Evolutionary conservation across 208 protist genomes (phyloP), one percentile per base, ranked within the genome.

Genomic region (Trypanosomatidae sp.): DNA sequence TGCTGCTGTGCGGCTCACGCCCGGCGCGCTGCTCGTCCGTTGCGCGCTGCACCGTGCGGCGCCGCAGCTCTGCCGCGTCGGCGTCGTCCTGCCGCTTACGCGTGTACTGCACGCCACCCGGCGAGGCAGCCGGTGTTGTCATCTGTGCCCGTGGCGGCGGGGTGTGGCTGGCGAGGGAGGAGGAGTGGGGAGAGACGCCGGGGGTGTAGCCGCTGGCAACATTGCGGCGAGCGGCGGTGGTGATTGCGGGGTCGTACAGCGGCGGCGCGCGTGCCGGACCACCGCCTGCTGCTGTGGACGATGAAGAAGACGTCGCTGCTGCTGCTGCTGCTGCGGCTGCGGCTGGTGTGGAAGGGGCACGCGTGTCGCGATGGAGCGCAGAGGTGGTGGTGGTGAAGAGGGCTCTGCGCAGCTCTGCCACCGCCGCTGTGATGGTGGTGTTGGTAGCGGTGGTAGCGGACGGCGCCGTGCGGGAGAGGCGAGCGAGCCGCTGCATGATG

Each of bases 61-160:
- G 89, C 9, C 89, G 86, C 25, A 58, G 67, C 74, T 92, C 85
- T 22, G 66, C 76, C 17, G 39, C 78, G 0, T 83, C 86, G 12
- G 81, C 77, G 30, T 66, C 85, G 15, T 86, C 77, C 60, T 86
- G 81, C 22, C 83, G 76, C 41, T 69, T 58, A 17, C 75, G 69
- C 17, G 73, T 83, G 83, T 93, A 94, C 82, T 94, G 73, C 78
- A 96, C 91, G 41, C 89, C 91, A 13, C 89, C 91, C 8, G 89
- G 77, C 3, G 88, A 92, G 7, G 87, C 89, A 7, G 72, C 91
- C 0, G 89, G 91, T 0, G 85, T 93, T 0, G 88, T 91, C 79
- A 91, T 87, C 47, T n/a, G 1, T 1, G 85, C 73, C 0, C 88
- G 82, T n/a, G 79, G 69, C 15, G 89, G 81, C 19, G 88, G 84